A percentile compares a stretch with the other conserved stretches of the same genome.
These are phyloP conservation scores for Centaurea solstitialis DNA, from an alignment of 129 eudicot species.

Conservation along the genomic window DNA sequence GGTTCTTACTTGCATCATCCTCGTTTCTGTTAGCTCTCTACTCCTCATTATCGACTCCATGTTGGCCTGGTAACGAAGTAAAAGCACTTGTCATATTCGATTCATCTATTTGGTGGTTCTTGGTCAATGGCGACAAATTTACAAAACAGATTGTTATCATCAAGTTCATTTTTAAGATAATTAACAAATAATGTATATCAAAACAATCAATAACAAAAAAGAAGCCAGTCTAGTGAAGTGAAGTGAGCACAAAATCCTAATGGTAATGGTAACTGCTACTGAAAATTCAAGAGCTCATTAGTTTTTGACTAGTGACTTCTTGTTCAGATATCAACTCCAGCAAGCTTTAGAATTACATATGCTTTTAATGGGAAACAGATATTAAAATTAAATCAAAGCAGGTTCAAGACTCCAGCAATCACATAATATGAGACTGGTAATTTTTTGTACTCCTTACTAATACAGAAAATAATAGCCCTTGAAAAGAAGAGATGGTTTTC, in stretches of 20 bases:
- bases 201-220: constrained; percentile 14
- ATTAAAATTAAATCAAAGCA: constrained; percentile 2
- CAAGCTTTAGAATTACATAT: neutral
- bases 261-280: constrained; percentile 8
- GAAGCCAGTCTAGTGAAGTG: constrained; percentile 1
- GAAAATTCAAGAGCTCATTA: constrained; percentile 3
- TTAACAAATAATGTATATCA: neutral
- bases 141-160: constrained; percentile 12
- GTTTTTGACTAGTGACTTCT: neutral
- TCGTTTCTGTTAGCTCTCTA: constrained; percentile 93
- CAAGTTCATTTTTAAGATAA: neutral
- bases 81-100: constrained; percentile 7
- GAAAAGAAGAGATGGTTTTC: neutral
- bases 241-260: constrained; percentile 4
- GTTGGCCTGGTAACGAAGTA: constrained; percentile 60
- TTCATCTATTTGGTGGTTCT: constrained; percentile 7
- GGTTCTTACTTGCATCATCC: constrained; percentile 97
- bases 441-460: neutral
- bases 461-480: neutral
- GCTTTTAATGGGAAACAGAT: neutral
- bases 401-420: constrained; percentile 5
- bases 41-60: constrained; percentile 92
- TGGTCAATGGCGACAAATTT: neutral
- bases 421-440: constrained; percentile 2
- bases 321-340: neutral